Percentiles rank a stretch among this genome's conserved stretches.
Conservation (phyloP, 495 filamentous ascomycete genomes). For the Hyphodiscus hymeniophilus region DNA sequence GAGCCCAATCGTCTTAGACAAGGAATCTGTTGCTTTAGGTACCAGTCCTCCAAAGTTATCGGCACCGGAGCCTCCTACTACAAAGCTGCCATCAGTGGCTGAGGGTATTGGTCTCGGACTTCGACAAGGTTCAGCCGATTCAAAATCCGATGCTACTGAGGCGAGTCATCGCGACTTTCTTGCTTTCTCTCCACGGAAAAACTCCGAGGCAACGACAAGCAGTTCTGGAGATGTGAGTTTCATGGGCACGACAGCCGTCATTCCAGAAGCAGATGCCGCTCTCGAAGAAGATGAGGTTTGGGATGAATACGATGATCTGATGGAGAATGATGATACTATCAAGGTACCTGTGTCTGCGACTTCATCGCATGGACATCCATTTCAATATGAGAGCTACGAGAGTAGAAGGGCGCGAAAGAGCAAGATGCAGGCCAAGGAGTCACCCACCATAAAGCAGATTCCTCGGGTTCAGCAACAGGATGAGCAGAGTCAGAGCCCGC, state of each 20-base stretch:
- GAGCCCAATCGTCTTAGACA: slow-evolving; percentile 24
- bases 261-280: slow-evolving; percentile 48
- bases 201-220: slow-evolving; percentile 59
- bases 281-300: slow-evolving; percentile 82
- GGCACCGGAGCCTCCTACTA: slow-evolving; percentile 16
- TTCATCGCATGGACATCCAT: slow-evolving; percentile 35
- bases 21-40: slow-evolving; percentile 37
- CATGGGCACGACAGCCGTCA: slow-evolving; percentile 41
- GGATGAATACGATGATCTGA: slow-evolving; percentile 84
- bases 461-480: slow-evolving; percentile 4
- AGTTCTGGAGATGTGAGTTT: slow-evolving; percentile 50
- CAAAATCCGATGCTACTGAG: slow-evolving; percentile 7
- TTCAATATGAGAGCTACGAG: slow-evolving; percentile 34
- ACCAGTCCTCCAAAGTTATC: slow-evolving; percentile 33
- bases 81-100: not conserved
- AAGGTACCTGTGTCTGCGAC: slow-evolving; percentile 41
- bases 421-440: slow-evolving; percentile 23
- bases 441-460: slow-evolving; percentile 7
- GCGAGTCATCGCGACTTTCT: slow-evolving; percentile 42
- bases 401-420: slow-evolving; percentile 23
- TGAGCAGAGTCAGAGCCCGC: not conserved
- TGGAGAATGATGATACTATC: slow-evolving; percentile 45
- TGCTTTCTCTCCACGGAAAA: slow-evolving; percentile 60
- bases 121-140: slow-evolving; percentile 8
- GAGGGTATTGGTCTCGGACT: not conserved